These are phyloP conservation scores for bread wheat (Triticum aestivum) DNA, from an alignment of 176 grass and related monocot species.

Conservation along the genomic window DNA sequence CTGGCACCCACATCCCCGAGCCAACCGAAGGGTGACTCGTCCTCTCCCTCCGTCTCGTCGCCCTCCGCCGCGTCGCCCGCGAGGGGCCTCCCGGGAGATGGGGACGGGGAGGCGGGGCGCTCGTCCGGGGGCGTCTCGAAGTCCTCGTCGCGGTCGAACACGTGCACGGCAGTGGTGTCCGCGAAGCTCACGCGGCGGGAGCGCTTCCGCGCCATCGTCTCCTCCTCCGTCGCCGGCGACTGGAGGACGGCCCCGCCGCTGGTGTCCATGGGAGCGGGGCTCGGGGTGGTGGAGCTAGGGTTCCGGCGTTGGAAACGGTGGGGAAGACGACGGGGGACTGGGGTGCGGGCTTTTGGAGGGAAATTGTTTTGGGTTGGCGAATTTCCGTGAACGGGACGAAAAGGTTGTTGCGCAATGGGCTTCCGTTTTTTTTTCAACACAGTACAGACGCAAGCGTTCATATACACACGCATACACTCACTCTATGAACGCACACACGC, in stretches of 20 bases:
- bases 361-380: conserved; percentile 13
- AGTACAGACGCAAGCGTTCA: too few species aligned
- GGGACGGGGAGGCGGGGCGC: conserved; percentile 15
- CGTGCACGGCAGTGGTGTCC: conserved; percentile 84
- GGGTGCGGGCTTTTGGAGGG: conserved; percentile 36
- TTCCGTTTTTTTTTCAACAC: not conserved
- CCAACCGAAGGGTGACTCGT: conserved; percentile 43
- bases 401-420: not conserved
- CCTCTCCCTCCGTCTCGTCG: conserved; percentile 48
- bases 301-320: conserved; percentile 33
- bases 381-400: not conserved
- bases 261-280: conserved; percentile 35
- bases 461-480: too few species aligned
- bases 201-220: conserved; percentile 59
- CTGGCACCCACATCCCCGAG: conserved; percentile 44
- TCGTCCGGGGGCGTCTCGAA: conserved; percentile 61
- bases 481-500: too few species aligned
- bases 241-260: not conserved
- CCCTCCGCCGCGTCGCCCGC: conserved; percentile 30
- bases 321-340: not conserved
- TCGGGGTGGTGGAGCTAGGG: conserved; percentile 39
- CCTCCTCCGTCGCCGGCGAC: conserved; percentile 62
- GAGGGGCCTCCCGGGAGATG: conserved; percentile 10
- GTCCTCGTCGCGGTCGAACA: conserved; percentile 92
- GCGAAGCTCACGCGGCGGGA: conserved; percentile 96